Base-by-base conservation (phyloP, 495 filamentous ascomycete genomes). In the Aspergillus taichungensis region DNA sequence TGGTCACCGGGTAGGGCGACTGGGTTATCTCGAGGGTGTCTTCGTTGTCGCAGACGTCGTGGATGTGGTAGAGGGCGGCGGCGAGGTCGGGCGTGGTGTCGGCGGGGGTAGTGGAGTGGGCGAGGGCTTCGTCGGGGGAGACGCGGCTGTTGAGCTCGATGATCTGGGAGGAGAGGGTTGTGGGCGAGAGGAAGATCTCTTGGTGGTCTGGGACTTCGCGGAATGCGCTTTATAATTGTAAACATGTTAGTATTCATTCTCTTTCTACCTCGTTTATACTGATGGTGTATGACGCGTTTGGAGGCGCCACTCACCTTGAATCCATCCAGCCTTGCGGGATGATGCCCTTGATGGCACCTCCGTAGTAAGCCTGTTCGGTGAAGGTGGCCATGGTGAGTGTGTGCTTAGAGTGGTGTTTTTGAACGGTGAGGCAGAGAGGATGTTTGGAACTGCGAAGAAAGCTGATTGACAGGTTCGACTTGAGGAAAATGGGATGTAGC, bases 151-250 rank as follows among this genome's bases (percentile, higher is more conserved):
- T 79, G 63, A 98, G 84, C 45, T 98, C 92, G 69, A 95, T 71
- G 61, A 94, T 88, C 54, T 95, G 76, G 67, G 74, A 85, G 24
- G 86, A 83, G 54, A 81, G 76, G 40, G 90, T 88, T 46, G 83
- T 78, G 13, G 63, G 62, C 60, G 87, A 87, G 62, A 98, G 81
- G 64, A 80, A 95, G 53, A 95, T 82, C 73, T 98, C 92, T 68
- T 98, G 89, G 64, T 94, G 80, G 61, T 95, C 86, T 37, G 92
- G 92, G 34, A 98, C 80, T 71, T 91, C 80, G 60, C 92, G 88
- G 61, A 95, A 78, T 42, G 71, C 73, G 67, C 87, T 94, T 49
- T 40, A 24, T 30, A 13, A 10, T 46, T 32, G 1, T 18, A 2
- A 13, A 13, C 13, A 9, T 30, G 10, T 49, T 42, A 27, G 41